Evolutionary conservation across 2,329 filamentous ascomycete species (phyloP).

Genomic region (Diplodia intermedia): DNA sequence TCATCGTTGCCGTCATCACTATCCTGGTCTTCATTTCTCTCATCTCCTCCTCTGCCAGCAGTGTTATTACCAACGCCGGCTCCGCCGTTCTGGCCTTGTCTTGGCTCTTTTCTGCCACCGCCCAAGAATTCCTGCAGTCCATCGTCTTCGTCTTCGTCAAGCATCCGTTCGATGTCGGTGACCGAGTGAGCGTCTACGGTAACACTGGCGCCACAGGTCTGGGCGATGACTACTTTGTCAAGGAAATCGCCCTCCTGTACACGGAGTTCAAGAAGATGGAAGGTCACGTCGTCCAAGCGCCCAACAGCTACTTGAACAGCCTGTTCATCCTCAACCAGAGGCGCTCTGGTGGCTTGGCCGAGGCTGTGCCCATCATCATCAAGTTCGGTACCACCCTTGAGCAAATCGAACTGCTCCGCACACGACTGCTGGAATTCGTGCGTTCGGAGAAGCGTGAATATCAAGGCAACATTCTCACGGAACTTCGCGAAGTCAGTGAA

Average conservation of each 20-base stretch:
- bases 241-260: conserved; percentile 89
- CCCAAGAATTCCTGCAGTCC: conserved; percentile 92
- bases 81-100: conserved; percentile 87
- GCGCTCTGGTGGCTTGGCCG: conserved; percentile 84
- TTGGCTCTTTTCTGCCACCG: conserved; percentile 91
- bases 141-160: conserved; percentile 97
- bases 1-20: conserved; percentile 81
- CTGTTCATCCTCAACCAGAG: conserved; percentile 96
- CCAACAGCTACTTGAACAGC: conserved; percentile 90
- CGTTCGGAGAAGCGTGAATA: conserved; percentile 87
- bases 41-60: conserved; percentile 87
- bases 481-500: conserved; percentile 79
- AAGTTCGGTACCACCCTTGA: conserved; percentile 86
- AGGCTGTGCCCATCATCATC: conserved; percentile 82
- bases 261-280: conserved; percentile 99
- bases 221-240: conserved; percentile 95
- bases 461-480: conserved; percentile 83
- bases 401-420: conserved; percentile 82
- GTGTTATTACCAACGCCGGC: conserved; percentile 87
- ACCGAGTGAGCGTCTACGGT: conserved; percentile 89
- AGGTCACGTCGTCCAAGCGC: conserved; percentile 92
- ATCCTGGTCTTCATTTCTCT: conserved; percentile 88
- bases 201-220: conserved; percentile 79
- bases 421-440: conserved; percentile 83
- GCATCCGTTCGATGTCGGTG: conserved; percentile 95